Evolutionary conservation across 768 basidiomycete species (phyloP).

Genomic region (Gautieria morchelliformis): DNA sequence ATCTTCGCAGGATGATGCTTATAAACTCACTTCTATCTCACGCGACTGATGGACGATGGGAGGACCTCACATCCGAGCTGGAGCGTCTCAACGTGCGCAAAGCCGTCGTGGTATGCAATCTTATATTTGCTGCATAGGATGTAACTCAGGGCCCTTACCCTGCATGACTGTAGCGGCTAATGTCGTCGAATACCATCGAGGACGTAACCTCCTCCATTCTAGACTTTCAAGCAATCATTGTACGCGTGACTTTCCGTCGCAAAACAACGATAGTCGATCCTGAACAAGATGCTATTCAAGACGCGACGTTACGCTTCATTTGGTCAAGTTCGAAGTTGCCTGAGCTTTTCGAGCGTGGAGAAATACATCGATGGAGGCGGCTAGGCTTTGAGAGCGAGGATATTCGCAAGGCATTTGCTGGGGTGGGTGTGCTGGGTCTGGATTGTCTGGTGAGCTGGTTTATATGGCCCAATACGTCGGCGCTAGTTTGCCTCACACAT

Average conservation of each 20-base stretch:
- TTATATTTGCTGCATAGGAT: background rate
- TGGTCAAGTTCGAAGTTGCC: conserved; percentile 55
- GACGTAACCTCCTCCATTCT: conserved; percentile 77
- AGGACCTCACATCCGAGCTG: conserved; percentile 65
- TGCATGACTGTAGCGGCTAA: conserved; percentile 47
- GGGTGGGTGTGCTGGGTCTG: conserved; percentile 72
- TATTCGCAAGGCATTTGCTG: conserved; percentile 63
- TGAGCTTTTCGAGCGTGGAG: conserved; percentile 39
- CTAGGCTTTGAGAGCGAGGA: conserved; percentile 74
- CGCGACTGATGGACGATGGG: conserved; percentile 70
- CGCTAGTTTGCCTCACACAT: background rate
- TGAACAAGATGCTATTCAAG: conserved; percentile 48
- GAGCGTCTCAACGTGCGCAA: conserved; percentile 72
- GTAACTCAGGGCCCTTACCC: conserved; percentile 5
- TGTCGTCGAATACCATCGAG: conserved; percentile 73
- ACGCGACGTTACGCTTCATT: conserved; percentile 48
- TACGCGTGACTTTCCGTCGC: conserved; percentile 70
- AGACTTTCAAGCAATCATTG: conserved; percentile 81
- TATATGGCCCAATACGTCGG: no score
- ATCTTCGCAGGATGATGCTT: conserved; percentile 62
- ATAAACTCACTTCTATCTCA: conserved; percentile 79
- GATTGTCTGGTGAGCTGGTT: conserved; percentile 72
- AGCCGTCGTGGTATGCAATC: conserved; percentile 62
- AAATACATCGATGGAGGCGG: conserved; percentile 58
- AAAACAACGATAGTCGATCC: conserved; percentile 73